Conservation (phyloP, 78 protist species). For the Dictyostelium citrinum region DNA sequence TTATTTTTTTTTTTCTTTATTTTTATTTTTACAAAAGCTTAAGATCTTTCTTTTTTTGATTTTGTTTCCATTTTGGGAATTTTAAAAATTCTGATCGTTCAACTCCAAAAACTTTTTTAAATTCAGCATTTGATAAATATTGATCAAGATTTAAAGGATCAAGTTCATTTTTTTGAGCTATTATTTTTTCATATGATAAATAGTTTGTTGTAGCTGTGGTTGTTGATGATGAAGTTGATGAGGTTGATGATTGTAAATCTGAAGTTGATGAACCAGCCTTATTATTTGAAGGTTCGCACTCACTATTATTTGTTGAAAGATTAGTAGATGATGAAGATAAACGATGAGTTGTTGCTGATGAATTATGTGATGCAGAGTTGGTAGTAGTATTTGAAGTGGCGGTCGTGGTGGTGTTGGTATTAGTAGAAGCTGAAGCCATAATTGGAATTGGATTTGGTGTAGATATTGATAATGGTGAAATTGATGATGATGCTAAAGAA, state of each 20-base stretch:
- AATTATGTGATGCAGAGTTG: not conserved
- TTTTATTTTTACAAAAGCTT: constrained; percentile 51
- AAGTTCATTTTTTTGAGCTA: not conserved
- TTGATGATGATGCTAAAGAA: not conserved
- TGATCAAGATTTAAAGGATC: constrained; percentile 16
- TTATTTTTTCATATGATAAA: constrained; percentile 18
- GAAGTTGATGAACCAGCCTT: not conserved
- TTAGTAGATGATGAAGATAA: not conserved
- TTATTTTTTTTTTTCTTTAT: not conserved
- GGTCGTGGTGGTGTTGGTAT: not conserved
- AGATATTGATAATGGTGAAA: not conserved
- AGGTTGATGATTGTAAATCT: not conserved
- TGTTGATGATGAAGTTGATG: not conserved
- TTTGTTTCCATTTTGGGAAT: constrained; percentile 85
- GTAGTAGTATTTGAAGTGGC: not conserved
- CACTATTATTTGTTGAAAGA: not conserved
- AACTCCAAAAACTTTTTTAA: constrained; percentile 58
- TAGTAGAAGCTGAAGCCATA: not conserved
- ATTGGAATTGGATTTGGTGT: not conserved
- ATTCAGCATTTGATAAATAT: constrained; percentile 84
- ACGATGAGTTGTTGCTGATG: not conserved
- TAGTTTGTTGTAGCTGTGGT: not conserved
- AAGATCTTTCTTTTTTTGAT: constrained; percentile 51
- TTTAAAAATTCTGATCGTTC: constrained; percentile 17
- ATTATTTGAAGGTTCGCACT: not conserved